A percentile compares a stretch with the other conserved stretches of the same genome.
These are phyloP conservation scores for Fusarium coicis DNA, from an alignment of 2,329 filamentous ascomycete species.

Conservation along the genomic window DNA sequence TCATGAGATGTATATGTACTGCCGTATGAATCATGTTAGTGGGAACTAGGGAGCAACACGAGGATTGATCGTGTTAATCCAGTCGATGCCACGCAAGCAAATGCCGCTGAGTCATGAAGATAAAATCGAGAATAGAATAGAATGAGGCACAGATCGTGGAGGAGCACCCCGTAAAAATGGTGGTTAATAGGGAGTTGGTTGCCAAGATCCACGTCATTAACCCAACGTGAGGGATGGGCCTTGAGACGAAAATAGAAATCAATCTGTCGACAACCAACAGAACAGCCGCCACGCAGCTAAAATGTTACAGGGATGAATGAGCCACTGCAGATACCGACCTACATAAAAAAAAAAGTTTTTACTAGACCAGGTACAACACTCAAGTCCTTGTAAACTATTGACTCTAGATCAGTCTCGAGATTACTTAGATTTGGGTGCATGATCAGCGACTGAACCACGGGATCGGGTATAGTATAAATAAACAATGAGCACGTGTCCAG, in stretches of 20 bases:
- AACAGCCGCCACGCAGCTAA: slow-evolving; percentile 22
- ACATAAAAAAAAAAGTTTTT: slow-evolving; percentile 1
- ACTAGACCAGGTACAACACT: slow-evolving; percentile 8
- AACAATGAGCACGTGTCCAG: slow-evolving; percentile 31
- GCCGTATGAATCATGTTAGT: background rate
- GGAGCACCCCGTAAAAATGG: background rate
- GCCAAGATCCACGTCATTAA: slow-evolving; percentile 17
- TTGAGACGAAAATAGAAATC: slow-evolving; percentile 28
- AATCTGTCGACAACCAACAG: background rate
- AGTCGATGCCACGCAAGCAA: slow-evolving; percentile 17
- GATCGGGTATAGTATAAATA: slow-evolving; percentile 15
- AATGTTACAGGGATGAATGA: slow-evolving; percentile 16
- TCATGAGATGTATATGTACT: background rate
- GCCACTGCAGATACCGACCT: background rate
- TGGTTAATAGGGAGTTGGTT: background rate
- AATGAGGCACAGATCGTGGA: background rate
- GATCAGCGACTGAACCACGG: slow-evolving; percentile 29
- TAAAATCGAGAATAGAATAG: background rate
- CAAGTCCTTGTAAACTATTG: background rate
- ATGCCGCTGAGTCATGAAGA: background rate
- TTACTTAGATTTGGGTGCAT: background rate
- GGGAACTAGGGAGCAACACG: slow-evolving; percentile 7
- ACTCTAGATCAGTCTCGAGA: slow-evolving; percentile 4
- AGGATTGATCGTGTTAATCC: slow-evolving; percentile 1
- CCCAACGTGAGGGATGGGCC: slow-evolving; percentile 10